Conservation (phyloP, 257 asterid species). For the Eustoma russellianum region DNA sequence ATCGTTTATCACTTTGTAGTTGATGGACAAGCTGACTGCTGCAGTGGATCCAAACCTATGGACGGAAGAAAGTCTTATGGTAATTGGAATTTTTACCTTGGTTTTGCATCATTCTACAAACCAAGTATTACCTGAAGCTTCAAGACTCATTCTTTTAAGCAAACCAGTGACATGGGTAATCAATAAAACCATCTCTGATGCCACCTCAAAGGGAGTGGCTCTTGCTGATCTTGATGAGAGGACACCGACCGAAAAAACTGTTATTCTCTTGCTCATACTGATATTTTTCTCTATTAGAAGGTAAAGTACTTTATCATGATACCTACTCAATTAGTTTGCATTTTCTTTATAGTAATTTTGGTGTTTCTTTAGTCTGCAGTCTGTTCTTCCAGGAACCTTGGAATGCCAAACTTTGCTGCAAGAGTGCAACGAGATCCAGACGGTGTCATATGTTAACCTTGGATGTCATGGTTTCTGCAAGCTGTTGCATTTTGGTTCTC, state of each 20-base stretch:
- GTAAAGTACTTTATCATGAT: constrained; percentile 25
- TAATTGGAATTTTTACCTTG: constrained; percentile 47
- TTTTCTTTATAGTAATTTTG: constrained; percentile 13
- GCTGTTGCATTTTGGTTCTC: constrained; percentile 78
- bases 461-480: constrained; percentile 69
- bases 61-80: constrained; percentile 47
- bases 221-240: constrained; percentile 61
- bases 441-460: constrained; percentile 42
- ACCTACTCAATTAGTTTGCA: background rate
- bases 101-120: constrained; percentile 70
- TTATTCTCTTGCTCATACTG: constrained; percentile 49
- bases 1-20: constrained; percentile 29
- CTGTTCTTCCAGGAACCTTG: constrained; percentile 49
- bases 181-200: constrained; percentile 38
- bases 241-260: constrained; percentile 52
- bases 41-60: constrained; percentile 46
- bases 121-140: constrained; percentile 58
- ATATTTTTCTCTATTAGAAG: constrained; percentile 66
- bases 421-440: constrained; percentile 26
- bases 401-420: constrained; percentile 39
- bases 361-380: constrained; percentile 38
- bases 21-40: constrained; percentile 40
- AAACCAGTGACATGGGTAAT: constrained; percentile 40
- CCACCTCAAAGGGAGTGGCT: constrained; percentile 69
- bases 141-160: constrained; percentile 56